These are phyloP conservation scores for Gypsophila paniculata DNA, from an alignment of 179 eudicot species.

Conservation along the genomic window DNA sequence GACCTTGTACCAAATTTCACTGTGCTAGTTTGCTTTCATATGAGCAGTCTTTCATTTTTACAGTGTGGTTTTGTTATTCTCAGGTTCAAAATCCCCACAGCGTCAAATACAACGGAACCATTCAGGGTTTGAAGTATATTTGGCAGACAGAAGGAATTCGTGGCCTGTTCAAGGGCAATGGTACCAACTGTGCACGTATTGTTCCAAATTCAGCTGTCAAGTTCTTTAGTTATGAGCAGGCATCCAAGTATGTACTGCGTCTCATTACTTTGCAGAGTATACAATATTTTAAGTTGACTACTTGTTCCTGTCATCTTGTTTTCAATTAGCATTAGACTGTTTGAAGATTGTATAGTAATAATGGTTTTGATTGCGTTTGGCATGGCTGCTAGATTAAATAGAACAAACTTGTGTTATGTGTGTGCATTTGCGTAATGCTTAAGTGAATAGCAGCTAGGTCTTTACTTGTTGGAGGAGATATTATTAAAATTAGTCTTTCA, in stretches of 20 bases:
- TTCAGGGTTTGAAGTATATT: slow-evolving; percentile 86
- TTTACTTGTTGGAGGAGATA: too few relatives aligned
- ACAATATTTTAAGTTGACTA: not conserved
- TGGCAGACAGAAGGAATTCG: slow-evolving; percentile 95
- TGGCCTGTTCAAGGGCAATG: slow-evolving; percentile 95
- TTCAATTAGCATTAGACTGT: not conserved
- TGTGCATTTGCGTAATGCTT: not conserved
- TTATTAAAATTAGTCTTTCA: too few relatives aligned
- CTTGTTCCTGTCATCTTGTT: not conserved
- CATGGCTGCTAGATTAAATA: not conserved
- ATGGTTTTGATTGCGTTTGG: not conserved
- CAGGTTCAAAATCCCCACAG: slow-evolving; percentile 96
- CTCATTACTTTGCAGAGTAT: not conserved
- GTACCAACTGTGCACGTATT: slow-evolving; percentile 95
- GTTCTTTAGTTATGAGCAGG: slow-evolving; percentile 98
- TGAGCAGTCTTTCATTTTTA: slow-evolving; percentile 4
- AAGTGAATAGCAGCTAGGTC: not conserved
- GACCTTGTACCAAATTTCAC: not conserved
- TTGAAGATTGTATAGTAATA: not conserved
- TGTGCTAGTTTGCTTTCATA: not conserved
- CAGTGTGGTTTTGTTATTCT: slow-evolving; percentile 4
- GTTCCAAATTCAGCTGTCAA: slow-evolving; percentile 98
- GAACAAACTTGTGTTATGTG: not conserved
- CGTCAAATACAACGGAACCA: slow-evolving; percentile 77
- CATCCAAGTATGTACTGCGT: slow-evolving; percentile 59